These are phyloP conservation scores for Gossypium longicalyx DNA, from an alignment of 345 rosid species.

Conservation along the genomic window DNA sequence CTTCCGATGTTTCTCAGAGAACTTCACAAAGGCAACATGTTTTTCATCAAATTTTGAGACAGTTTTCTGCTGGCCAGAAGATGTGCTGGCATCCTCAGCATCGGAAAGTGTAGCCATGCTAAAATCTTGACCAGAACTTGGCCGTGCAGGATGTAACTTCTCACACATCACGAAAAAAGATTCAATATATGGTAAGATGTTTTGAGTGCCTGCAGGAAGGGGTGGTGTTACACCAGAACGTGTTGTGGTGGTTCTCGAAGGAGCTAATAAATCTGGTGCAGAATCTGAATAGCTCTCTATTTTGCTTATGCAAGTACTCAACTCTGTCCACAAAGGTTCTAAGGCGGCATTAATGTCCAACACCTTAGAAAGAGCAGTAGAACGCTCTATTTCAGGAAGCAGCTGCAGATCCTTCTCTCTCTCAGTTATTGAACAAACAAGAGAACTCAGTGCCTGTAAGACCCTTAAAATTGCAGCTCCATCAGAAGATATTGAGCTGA, in stretches of 20 bases:
- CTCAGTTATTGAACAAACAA: constrained; percentile 49
- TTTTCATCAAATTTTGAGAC: constrained; percentile 69
- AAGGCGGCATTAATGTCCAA: constrained; percentile 65
- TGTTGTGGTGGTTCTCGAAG: constrained; percentile 44
- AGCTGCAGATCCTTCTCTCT: constrained; percentile 53
- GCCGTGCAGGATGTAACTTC: constrained; percentile 77
- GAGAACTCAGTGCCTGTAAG: constrained; percentile 81
- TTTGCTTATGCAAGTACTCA: constrained; percentile 87
- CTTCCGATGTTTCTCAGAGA: constrained; percentile 91
- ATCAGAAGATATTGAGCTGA: constrained; percentile 71
- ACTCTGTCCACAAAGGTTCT: constrained; percentile 89
- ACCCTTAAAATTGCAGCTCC: constrained; percentile 94
- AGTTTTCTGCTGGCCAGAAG: constrained; percentile 48
- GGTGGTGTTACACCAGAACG: constrained; percentile 61
- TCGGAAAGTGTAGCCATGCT: constrained; percentile 49
- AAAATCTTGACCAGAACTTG: constrained; percentile 58
- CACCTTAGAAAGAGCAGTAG: constrained; percentile 61
- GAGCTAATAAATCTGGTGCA: constrained; percentile 32
- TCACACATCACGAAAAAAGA: constrained; percentile 89
- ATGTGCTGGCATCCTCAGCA: constrained; percentile 54
- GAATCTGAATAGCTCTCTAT: constrained; percentile 83
- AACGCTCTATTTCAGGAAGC: constrained; percentile 49
- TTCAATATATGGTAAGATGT: constrained; percentile 89
- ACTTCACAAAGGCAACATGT: constrained; percentile 69
- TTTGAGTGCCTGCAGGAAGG: constrained; percentile 94